Conservation (phyloP, 1,284 basidiomycete species). For the Apiotrichum montevideense region DNA sequence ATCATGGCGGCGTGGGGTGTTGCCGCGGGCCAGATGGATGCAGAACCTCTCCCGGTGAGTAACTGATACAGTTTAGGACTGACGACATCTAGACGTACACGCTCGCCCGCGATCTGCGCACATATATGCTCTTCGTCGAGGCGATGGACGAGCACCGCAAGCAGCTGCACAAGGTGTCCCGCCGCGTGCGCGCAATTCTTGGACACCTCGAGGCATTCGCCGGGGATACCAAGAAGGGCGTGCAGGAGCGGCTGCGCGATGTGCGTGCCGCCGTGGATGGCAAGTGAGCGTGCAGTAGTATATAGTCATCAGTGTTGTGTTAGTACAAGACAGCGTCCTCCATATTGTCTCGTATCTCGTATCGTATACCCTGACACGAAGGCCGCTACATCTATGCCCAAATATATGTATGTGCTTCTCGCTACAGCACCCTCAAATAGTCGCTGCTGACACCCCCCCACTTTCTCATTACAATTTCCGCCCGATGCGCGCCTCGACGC, state of each 20-base stretch:
- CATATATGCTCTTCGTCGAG: constrained; percentile 33
- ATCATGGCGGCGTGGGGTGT: constrained; percentile 43
- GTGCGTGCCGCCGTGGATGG: constrained; percentile 24
- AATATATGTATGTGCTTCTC: neutral
- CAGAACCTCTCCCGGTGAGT: constrained; percentile 41
- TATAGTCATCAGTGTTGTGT: neutral
- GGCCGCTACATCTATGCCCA: neutral
- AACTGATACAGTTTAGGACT: neutral
- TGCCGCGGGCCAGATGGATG: constrained; percentile 29
- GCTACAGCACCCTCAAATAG: too few species aligned
- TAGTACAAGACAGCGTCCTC: neutral
- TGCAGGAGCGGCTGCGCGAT: constrained; percentile 31
- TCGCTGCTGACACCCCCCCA: too few species aligned
- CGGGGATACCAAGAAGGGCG: constrained; percentile 37
- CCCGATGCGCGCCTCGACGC: constrained; percentile 49
- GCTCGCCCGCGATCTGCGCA: constrained; percentile 45
- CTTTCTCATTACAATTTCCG: too few species aligned
- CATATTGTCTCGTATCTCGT: too few species aligned
- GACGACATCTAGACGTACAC: constrained; percentile 39
- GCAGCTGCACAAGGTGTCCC: constrained; percentile 21
- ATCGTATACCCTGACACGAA: neutral
- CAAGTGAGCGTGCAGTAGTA: neutral
- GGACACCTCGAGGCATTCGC: constrained; percentile 26
- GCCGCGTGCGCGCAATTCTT: constrained; percentile 25
- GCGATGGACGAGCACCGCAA: constrained; percentile 19